Base-by-base conservation (phyloP, 2,329 filamentous ascomycete genomes). In the Anthostomella pinea region DNA sequence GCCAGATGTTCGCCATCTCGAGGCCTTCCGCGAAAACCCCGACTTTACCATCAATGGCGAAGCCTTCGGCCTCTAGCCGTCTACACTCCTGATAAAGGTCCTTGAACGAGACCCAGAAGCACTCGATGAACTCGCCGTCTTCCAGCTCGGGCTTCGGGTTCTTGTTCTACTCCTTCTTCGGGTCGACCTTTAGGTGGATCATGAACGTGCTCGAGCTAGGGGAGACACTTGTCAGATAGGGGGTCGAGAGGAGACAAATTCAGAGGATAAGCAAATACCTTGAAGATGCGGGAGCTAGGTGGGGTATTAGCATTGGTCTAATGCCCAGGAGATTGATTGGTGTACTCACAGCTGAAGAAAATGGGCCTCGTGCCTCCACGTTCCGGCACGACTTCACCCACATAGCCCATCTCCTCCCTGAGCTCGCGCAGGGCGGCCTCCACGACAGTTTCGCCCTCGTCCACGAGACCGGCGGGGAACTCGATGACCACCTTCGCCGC, bases 101-200 rank as follows among this genome's bases (percentile, higher is more conserved):
- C 26, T 57, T 65, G 16, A 73, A 45, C 0, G 68, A 66, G 3
- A 74, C 64, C 26, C 66, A 66, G 50, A 73, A 73, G 21, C 65
- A 69, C 48, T 74, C 70, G 37, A 74, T 74, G 51, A 73, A 73
- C 45, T 73, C 70, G 34, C 70, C 69, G 8, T 71, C 68, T 43
- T 74, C 70, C 5, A 74, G 58, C 35, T 68, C 53, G 1, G 70
- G 65, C 39, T 67, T 58, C 0, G 69, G 69, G 31, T 65, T 63
- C 43, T 64, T 58, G 43, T 74, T 74, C 35, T 67, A 64, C 4
- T 63, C 59, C 11, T 56, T 57, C 5, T 59, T 59, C 25, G 69
- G 54, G 42, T 74, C 68, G 38, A 74, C 59, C 6, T 64, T 68
- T 21, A 73, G 55, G 35, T 72, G 67, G 14, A 74, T 53, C 39